Base-by-base conservation (phyloP, 2,329 filamentous ascomycete species). In the Phialophora tarda region DNA sequence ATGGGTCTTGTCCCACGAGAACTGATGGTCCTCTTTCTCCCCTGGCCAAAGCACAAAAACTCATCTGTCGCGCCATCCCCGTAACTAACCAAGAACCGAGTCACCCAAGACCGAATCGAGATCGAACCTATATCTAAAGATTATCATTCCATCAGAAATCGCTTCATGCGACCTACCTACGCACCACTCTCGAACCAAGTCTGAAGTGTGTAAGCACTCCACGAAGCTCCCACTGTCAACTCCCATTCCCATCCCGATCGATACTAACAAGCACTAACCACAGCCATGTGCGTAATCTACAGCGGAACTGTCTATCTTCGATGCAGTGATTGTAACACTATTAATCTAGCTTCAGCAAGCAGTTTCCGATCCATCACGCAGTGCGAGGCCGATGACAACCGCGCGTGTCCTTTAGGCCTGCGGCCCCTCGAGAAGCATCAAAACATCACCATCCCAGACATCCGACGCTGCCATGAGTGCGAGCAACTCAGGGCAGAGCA, bases 261-360 rank as follows among this genome's bases (percentile, higher is more conserved):
- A 14, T 11, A 24, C 21, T 28, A 51, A 51, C 48, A 44, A 44
- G 38, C 48, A 51, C 23, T 21, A 17, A 28, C 21, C 34, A 23
- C 81, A 8, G 90, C 76, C 74, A 89, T 82, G 28, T 85, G 83
- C 28, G 24, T 55, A 17, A 34, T 34, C 26, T 55, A 55, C 53
- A 55, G 28, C 17, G 53, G 23, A 30, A 55, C 53, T 1, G 28
- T 32, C 2, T 34, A 30, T 32, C 53, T 55, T n/a, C 53, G 53
- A 32, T 55, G 53, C n/a, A 4, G 14, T 11, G 26, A 55, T n/a
- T 55, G 53, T 28, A 34, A 55, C n/a, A 28, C 53, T n/a, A 28
- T 55, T 34, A 24, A 55, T 17, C 28, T 55, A 24, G 26, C 53
- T 30, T 55, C 53, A 12, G 53, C 24, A 6, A 14, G 24, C 24